Percentiles rank a stretch among this genome's conserved stretches.
These are phyloP conservation scores for Microthlaspi erraticum DNA, from an alignment of 345 rosid genomes.

Conservation along the genomic window DNA sequence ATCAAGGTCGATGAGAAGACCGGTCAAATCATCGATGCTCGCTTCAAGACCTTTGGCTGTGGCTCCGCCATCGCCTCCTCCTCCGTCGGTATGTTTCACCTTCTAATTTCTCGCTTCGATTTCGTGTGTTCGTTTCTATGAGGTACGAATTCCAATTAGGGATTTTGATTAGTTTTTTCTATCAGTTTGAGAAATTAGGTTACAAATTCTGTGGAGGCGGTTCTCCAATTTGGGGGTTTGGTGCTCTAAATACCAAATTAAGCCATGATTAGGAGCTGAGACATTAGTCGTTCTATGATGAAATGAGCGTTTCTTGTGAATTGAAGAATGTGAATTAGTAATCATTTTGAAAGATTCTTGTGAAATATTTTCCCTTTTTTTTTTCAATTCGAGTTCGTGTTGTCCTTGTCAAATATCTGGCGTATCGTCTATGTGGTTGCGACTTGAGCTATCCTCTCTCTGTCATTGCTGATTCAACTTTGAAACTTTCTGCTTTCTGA, in stretches of 20 bases:
- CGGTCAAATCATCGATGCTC: conserved; percentile 84
- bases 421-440: background rate
- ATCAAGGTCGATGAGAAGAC: conserved; percentile 87
- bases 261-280: background rate
- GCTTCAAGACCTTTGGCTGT: conserved; percentile 98
- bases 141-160: background rate
- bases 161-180: background rate
- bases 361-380: background rate
- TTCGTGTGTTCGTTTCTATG: background rate
- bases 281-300: background rate
- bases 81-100: conserved; percentile 68
- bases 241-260: background rate
- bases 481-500: background rate
- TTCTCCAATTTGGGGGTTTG: background rate
- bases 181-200: background rate
- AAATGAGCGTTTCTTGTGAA: background rate
- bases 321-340: background rate
- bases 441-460: background rate
- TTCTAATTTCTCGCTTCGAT: background rate
- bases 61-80: conserved; percentile 99
- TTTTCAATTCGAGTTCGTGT: too few relatives aligned
- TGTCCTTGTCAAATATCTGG: too few relatives aligned
- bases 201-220: background rate
- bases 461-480: conserved; percentile 2
- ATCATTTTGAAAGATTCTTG: background rate